Base-by-base conservation (phyloP, 1,139 yeast species). In the Taphrina sp. region DNA sequence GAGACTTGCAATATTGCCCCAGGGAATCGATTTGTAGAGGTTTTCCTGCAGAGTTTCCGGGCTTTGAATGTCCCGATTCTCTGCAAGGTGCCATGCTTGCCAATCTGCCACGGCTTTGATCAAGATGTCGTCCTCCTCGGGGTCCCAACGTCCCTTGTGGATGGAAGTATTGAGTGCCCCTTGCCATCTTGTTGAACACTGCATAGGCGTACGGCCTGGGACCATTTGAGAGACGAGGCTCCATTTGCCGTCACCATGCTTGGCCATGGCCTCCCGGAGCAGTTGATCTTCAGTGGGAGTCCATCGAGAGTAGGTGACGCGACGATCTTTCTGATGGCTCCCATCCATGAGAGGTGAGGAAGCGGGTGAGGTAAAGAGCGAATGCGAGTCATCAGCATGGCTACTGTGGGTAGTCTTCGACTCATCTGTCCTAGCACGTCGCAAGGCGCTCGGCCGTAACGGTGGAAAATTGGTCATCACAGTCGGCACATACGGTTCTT, bases 131-230 rank as follows among this genome's bases (percentile, higher is more conserved):
- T 53, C 57, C 31, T 53, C 57, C 16, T 53, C 52, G 3, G 45
- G 45, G 28, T 36, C 45, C 57, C 57, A 53, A 5, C 52, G 42
- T 10, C 57, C 57, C 39, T 53, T 53, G 52, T 53, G 57, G 19
- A 53, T 44, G 34, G 35, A 31, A 5, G 57, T 44, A 29, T 53
- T 53, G 23, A 53, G 52, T 7, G 57, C 57, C 7, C 57, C 57
- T 19, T 45, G 52, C 57, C 57, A 53, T 23, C 57, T 29, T 20
- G 57, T 53, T 12, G 52, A 44, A 41, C 57, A 53, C 51, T 53
- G 57, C 57, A 53, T 53, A 10, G 57, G 57, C 19, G 57, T 44
- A 10, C 57, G 52, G 24, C 57, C 57, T n/a, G 57, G 57, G 12
- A 53, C 57, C 41, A 23, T 29, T 14, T 53, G 41, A 14, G 57